These are phyloP conservation scores for Globisporangium echinulatum DNA, from an alignment of 352 stramenopile species.

Conservation along the genomic window DNA sequence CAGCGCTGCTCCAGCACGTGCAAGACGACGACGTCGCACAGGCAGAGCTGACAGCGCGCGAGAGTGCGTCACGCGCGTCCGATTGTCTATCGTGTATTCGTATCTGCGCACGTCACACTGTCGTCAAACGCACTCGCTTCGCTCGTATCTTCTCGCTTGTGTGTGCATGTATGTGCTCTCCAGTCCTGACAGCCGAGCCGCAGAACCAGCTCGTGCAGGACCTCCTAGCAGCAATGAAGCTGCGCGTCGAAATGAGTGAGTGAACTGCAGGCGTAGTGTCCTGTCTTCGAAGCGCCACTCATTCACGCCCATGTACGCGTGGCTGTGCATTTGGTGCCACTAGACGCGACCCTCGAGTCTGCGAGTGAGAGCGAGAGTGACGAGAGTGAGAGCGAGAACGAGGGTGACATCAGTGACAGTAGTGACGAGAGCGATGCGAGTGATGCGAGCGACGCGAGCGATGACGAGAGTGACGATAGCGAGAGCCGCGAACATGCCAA, in stretches of 20 bases:
- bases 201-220: constrained; percentile 59
- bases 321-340: not conserved
- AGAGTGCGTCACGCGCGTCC: constrained; percentile 28
- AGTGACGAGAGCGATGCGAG: constrained; percentile 29
- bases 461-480: constrained; percentile 14
- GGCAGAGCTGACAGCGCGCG: constrained; percentile 31
- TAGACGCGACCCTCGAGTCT: constrained; percentile 30
- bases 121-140: too few species aligned
- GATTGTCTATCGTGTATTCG: not conserved
- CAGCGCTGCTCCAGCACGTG: constrained; percentile 42
- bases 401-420: constrained; percentile 26
- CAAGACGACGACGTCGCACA: constrained; percentile 51
- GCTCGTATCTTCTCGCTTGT: not conserved
- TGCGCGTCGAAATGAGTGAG: constrained; percentile 42
- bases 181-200: constrained; percentile 57
- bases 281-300: not conserved
- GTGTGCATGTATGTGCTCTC: not conserved
- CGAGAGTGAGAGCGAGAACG: constrained; percentile 49
- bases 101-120: not conserved
- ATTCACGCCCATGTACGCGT: not conserved
- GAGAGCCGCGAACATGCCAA: constrained; percentile 19
- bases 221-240: constrained; percentile 53
- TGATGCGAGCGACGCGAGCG: constrained; percentile 13
- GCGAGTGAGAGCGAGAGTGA: constrained; percentile 47
- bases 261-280: too few species aligned